Percentiles rank a stretch among this genome's conserved stretches.
These are phyloP conservation scores for Linaria vulgaris DNA, from an alignment of 257 asterid species.

Conservation along the genomic window DNA sequence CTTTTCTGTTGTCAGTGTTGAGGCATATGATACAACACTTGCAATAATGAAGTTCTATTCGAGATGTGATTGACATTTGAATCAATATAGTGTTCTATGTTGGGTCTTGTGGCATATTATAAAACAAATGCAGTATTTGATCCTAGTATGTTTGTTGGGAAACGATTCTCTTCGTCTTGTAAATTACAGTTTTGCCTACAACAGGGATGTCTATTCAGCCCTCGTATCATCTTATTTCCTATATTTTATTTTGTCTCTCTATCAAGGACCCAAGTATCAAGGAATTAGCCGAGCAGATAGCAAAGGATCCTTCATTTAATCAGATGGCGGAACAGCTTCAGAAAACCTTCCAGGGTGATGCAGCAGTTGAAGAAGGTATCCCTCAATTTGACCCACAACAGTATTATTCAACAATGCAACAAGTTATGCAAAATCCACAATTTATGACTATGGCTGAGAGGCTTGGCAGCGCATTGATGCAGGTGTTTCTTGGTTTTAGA, in stretches of 20 bases:
- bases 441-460: constrained; percentile 95
- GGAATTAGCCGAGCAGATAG: constrained; percentile 69
- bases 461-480: constrained; percentile 83
- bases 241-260: neutral
- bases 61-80: no score
- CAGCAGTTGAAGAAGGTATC: constrained; percentile 59
- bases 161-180: no score
- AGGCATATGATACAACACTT: no score
- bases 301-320: constrained; percentile 67
- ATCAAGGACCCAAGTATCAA: constrained; percentile 71
- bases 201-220: neutral
- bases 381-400: constrained; percentile 90
- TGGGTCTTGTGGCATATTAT: no score
- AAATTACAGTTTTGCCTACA: no score
- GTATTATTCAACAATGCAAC: constrained; percentile 87
- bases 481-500: constrained; percentile 43
- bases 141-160: no score
- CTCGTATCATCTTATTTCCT: neutral
- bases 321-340: constrained; percentile 99
- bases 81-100: no score
- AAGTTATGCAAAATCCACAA: constrained; percentile 99
- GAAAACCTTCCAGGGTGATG: constrained; percentile 79
- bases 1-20: no score
- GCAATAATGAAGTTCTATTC: no score
- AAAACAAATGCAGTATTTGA: no score